Conservation (phyloP, 495 filamentous ascomycete species). For the Aspergillus coremiiformis region DNA sequence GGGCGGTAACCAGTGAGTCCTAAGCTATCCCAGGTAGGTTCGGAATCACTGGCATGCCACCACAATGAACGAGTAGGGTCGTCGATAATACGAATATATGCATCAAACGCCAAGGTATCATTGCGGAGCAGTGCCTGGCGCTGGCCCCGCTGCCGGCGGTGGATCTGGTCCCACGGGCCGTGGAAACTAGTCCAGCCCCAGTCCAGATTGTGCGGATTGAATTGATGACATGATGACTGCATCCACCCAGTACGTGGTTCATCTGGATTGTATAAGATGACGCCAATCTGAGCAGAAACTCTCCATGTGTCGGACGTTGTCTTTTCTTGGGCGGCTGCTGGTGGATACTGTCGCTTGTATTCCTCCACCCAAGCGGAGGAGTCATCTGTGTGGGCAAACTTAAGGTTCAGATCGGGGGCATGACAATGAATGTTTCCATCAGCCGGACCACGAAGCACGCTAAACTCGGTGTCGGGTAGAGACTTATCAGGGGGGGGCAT, state of each 20-base stretch:
- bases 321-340: conserved; percentile 7
- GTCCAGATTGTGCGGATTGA: conserved; percentile 50
- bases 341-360: conserved; percentile 27
- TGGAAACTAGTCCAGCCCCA: conserved; percentile 65
- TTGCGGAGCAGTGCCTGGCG: conserved; percentile 56
- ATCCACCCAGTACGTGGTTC: conserved; percentile 55
- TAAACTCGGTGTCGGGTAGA: conserved; percentile 34
- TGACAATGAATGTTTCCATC: conserved; percentile 22
- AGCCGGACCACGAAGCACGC: conserved; percentile 29
- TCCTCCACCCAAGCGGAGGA: conserved; percentile 26
- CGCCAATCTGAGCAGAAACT: conserved; percentile 54
- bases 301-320: conserved; percentile 31
- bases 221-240: conserved; percentile 53
- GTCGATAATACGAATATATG: conserved; percentile 55
- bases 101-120: conserved; percentile 56
- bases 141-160: conserved; percentile 48
- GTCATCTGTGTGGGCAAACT: conserved; percentile 23
- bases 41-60: conserved; percentile 55
- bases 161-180: conserved; percentile 53
- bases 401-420: conserved; percentile 25
- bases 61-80: conserved; percentile 58
- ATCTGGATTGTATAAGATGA: conserved; percentile 58
- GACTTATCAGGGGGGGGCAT: conserved; percentile 34
- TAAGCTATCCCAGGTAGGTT: conserved; percentile 68
- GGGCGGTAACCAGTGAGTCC: conserved; percentile 53